Percentiles rank a stretch among this genome's conserved stretches.
Evolutionary conservation across 2,329 filamentous ascomycete species (phyloP).

Genomic region (Stachybotrys chartarum): DNA sequence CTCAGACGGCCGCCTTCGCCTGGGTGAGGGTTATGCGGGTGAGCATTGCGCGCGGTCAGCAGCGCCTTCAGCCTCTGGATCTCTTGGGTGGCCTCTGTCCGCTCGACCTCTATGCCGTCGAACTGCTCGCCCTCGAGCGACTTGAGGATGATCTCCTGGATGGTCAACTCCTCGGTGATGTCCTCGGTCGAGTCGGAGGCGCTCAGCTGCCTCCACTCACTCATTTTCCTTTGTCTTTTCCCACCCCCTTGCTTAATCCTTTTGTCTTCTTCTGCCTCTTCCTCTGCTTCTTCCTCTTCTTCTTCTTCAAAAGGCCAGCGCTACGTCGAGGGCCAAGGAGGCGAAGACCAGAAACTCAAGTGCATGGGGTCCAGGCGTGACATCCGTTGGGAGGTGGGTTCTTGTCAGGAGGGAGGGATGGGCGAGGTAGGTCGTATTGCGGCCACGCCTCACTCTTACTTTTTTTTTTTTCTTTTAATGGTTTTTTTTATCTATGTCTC

Average conservation of each 20-base stretch:
- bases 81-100: slow-evolving; percentile 15
- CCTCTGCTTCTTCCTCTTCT: slow-evolving; percentile 1
- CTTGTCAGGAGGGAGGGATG: background rate
- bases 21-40: background rate
- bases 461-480: no score
- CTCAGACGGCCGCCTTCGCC: background rate
- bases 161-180: slow-evolving; percentile 33
- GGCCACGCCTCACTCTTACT: background rate
- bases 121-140: slow-evolving; percentile 26
- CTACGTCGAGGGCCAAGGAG: background rate
- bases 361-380: background rate
- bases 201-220: slow-evolving; percentile 3
- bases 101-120: slow-evolving; percentile 21
- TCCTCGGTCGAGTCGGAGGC: slow-evolving; percentile 29
- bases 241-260: background rate
- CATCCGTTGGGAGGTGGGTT: slow-evolving; percentile 3
- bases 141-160: slow-evolving; percentile 33
- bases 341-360: background rate
- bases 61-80: slow-evolving; percentile 24
- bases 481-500: no score
- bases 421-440: background rate
- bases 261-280: slow-evolving; percentile 1
- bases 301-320: background rate
- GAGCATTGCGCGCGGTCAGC: slow-evolving; percentile 10
- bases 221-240: background rate